These are phyloP conservation scores for Stagonosporopsis cucurbitacearum DNA, from an alignment of 2,329 filamentous ascomycete genomes.

Conservation along the genomic window DNA sequence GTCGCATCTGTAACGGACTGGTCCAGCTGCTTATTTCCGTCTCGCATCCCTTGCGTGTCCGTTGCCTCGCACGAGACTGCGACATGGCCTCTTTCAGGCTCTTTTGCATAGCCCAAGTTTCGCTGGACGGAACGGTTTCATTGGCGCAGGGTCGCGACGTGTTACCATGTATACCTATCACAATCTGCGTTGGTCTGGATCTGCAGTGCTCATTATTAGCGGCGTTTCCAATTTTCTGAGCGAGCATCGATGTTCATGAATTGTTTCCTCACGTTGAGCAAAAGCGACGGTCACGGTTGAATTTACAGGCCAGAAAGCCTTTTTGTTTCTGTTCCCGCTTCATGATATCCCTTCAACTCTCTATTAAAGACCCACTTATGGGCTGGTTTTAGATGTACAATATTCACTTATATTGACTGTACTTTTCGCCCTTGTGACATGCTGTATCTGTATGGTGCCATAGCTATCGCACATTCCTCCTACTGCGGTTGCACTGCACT, in stretches of 20 bases:
- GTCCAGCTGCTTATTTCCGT: neutral
- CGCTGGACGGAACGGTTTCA: constrained; percentile 14
- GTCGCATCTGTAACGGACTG: constrained; percentile 3
- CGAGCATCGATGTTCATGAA: constrained; percentile 15
- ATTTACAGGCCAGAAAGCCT: constrained; percentile 6
- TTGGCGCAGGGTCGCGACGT: constrained; percentile 1
- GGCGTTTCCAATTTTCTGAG: constrained; percentile 7
- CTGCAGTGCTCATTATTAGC: neutral
- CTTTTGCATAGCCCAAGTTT: constrained; percentile 11
- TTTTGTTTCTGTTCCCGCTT: neutral
- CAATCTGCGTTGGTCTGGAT: neutral
- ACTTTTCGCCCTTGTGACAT: neutral
- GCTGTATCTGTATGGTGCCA: neutral
- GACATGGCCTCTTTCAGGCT: neutral
- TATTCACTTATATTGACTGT: neutral
- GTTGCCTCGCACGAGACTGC: neutral
- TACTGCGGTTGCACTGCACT: neutral
- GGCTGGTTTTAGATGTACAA: constrained; percentile 10
- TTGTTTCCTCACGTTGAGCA: neutral
- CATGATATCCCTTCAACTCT: constrained; percentile 5
- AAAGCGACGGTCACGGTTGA: constrained; percentile 13
- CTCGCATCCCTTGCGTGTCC: constrained; percentile 6
- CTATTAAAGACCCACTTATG: neutral
- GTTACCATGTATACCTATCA: constrained; percentile 8
- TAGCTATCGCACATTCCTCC: neutral